Percentiles rank a stretch among this genome's conserved stretches.
Conservation (phyloP, 2,329 filamentous ascomycete species). For the Fusarium albidum region DNA sequence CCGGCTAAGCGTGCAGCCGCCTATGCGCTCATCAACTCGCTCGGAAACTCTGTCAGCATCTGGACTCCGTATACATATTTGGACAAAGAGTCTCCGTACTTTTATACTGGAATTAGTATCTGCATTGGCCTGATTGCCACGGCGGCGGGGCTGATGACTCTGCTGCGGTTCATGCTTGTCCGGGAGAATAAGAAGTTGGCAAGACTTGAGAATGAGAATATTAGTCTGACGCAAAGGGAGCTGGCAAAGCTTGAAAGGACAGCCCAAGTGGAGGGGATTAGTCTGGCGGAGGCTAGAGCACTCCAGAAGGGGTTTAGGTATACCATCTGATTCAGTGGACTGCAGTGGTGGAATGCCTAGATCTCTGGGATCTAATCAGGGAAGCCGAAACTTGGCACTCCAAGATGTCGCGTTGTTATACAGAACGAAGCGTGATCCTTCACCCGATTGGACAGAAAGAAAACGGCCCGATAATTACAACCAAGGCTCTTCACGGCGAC, state of each 20-base stretch:
- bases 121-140: neutral
- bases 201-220: neutral
- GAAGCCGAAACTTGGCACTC: too few species aligned
- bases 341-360: too few species aligned
- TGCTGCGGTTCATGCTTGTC: neutral
- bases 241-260: neutral
- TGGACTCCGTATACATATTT: neutral
- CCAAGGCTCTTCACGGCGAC: too few species aligned
- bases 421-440: too few species aligned
- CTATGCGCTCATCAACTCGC: neutral
- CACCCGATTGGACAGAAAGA: too few species aligned
- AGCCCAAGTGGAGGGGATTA: neutral
- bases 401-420: too few species aligned
- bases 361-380: too few species aligned
- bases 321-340: too few species aligned
- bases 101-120: neutral
- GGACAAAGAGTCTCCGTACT: neutral
- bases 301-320: constrained; percentile 1
- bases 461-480: too few species aligned
- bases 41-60: constrained; percentile 1
- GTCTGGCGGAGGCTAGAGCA: neutral
- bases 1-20: neutral
- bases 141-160: neutral
- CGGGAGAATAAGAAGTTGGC: neutral
- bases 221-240: neutral